Evolutionary conservation across 2,329 filamentous ascomycete genomes (phyloP), one percentile per base, ranked within the genome.

Genomic region (Talaromyces sp.): DNA sequence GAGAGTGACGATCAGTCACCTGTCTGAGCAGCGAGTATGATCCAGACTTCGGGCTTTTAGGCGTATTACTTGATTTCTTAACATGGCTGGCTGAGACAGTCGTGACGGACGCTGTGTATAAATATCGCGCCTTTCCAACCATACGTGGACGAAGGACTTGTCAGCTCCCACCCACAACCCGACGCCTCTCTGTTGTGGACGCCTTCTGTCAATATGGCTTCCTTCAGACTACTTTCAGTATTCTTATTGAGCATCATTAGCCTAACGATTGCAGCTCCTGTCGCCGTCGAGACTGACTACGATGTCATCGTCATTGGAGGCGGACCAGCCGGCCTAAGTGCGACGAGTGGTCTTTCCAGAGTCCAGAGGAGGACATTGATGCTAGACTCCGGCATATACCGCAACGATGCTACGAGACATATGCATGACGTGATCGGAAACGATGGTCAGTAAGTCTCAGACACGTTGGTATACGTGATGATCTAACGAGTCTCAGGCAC

Each of bases 351-450:
- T 46, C 78, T 87, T n/a, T 84, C 82, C 6, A 82, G 85, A 16
- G 84, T 87, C 14, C 79, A 81, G 12, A 78, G 84, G 14, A 82
- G 79, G 5, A 80, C 81, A 0, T 73, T 86, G 7, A 70, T 88
- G 46, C 81, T 87, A 60, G 85, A 88, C 69, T 85, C 83, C 21
- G 82, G 80, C 12, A 75, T 80, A 33, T 88, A 88, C 66, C 82
- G 85, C 58, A 88, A 87, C 68, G 77, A 60, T 1, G 74, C 79
- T 0, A 87, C 85, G 0, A 74, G 84, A 14, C 80, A 85, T 66
- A 83, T 86, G 79, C 85, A 88, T 71, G 85, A 87, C 69, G 82
- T 87, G 0, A 76, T 86, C 28, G 84, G 84, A 2, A 83, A 80
- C 62, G 85, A 87, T 58, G 85, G 85, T 85, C 68, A 65, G 69